Conservation (phyloP, 2,329 filamentous ascomycete genomes). For the Penicillium corylophilum region DNA sequence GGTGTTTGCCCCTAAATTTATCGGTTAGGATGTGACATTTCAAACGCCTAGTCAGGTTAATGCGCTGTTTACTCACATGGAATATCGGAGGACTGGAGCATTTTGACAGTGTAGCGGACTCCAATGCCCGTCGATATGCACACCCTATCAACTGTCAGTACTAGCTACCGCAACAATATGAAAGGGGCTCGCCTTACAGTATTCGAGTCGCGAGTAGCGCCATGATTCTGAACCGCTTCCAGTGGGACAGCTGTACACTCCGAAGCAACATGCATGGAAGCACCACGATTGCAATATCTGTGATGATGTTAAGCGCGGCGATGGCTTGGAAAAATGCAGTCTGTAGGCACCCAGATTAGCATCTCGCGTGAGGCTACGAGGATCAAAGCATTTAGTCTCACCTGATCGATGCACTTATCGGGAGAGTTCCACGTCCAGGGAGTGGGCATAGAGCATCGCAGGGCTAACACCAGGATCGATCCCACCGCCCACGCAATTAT, state of each 20-base stretch:
- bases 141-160: constrained; percentile 3
- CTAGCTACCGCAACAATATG: too few relatives aligned
- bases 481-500: constrained; percentile 19
- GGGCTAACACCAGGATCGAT: constrained; percentile 18
- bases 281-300: constrained; percentile 14
- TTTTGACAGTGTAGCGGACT: constrained; percentile 6
- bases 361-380: not conserved
- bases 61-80: constrained; percentile 4
- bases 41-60: not conserved
- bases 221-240: constrained; percentile 19
- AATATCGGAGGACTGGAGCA: constrained; percentile 9
- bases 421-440: constrained; percentile 17
- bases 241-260: constrained; percentile 17
- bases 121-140: constrained; percentile 10
- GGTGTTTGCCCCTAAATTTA: constrained; percentile 9
- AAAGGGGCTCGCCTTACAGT: constrained; percentile 6
- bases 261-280: constrained; percentile 19
- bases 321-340: constrained; percentile 14
- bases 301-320: constrained; percentile 17
- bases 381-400: not conserved
- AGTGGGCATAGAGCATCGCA: constrained; percentile 19
- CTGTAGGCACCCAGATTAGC: constrained; percentile 1
- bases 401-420: constrained; percentile 17
- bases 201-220: constrained; percentile 16
- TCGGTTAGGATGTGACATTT: not conserved